Conservation (phyloP, 2,329 filamentous ascomycete species). For the Penicillium vulpinum region DNA sequence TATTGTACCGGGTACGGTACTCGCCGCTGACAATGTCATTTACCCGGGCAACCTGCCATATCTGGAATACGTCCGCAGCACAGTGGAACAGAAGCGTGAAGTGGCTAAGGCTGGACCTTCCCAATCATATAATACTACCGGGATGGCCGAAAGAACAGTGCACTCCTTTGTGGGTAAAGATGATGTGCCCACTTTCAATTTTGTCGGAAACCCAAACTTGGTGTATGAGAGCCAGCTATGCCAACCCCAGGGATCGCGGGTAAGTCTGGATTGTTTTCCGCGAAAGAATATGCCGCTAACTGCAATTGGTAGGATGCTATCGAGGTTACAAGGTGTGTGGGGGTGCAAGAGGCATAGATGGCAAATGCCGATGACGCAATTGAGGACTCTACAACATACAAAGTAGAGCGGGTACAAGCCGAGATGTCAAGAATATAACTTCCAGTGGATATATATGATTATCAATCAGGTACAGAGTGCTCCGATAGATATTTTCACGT, state of each 20-base stretch:
- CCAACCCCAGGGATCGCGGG: conserved; percentile 30
- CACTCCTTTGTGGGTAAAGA: conserved; percentile 23
- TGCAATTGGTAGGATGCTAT: conserved; percentile 29
- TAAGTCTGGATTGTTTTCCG: conserved; percentile 16
- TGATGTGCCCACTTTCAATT: conserved; percentile 19
- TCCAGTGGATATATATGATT: background rate
- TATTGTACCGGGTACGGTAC: conserved; percentile 55
- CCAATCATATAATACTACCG: conserved; percentile 16
- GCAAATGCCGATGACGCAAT: background rate
- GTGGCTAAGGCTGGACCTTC: conserved; percentile 25
- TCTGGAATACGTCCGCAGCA: conserved; percentile 65
- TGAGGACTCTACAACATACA: too few relatives aligned
- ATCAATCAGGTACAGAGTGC: conserved; percentile 6
- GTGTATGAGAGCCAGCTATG: conserved; percentile 63
- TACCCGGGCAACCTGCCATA: conserved; percentile 47
- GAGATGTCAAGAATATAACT: background rate
- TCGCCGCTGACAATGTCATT: conserved; percentile 49
- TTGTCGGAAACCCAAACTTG: conserved; percentile 61
- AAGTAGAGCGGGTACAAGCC: background rate
- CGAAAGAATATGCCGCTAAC: background rate
- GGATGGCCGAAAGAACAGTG: conserved; percentile 17
- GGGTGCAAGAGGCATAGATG: conserved; percentile 22
- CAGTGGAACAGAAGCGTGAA: conserved; percentile 60
- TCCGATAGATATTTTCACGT: conserved; percentile 6
- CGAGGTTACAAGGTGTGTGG: conserved; percentile 35